Conservation (phyloP, 768 basidiomycete genomes). For the Flagelloscypha sp. region DNA sequence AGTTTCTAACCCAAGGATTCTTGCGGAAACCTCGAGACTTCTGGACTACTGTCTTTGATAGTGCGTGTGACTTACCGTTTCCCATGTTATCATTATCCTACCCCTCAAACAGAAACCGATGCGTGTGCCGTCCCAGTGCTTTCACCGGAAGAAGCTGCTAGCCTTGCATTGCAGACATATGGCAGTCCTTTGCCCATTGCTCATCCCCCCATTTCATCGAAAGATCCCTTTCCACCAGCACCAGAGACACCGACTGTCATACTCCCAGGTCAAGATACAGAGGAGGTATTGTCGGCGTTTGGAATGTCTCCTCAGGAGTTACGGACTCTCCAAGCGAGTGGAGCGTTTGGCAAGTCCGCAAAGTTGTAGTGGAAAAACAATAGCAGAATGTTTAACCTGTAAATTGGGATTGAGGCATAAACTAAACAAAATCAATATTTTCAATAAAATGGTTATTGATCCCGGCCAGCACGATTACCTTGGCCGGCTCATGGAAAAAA, state of each 20-base stretch:
- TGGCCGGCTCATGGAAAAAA: no score
- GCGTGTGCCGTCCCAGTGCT: constrained; percentile 68
- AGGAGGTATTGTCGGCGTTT: constrained; percentile 43
- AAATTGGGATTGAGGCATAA: no score
- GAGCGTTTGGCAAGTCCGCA: constrained; percentile 34
- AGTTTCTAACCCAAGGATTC: constrained; percentile 62
- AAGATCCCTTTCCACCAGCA: constrained; percentile 16
- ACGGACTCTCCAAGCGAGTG: constrained; percentile 31
- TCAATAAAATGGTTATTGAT: no score
- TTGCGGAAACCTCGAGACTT: constrained; percentile 49
- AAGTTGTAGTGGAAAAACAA: constrained; percentile 14
- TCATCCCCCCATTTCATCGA: constrained; percentile 39
- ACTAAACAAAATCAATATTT: no score
- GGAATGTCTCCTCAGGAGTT: constrained; percentile 37
- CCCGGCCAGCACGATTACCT: no score
- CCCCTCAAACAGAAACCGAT: constrained; percentile 44
- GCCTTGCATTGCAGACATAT: constrained; percentile 27
- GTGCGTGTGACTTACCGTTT: constrained; percentile 24
- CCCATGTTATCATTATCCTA: constrained; percentile 1
- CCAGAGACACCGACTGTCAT: constrained; percentile 10
- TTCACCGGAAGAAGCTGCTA: constrained; percentile 54
- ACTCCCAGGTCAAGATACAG: constrained; percentile 48
- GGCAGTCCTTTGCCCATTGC: constrained; percentile 35
- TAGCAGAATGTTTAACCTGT: no score
- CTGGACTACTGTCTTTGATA: constrained; percentile 62